Base-by-base conservation (phyloP, 176 grass and related monocot species). In the Luzula sylvatica region DNA sequence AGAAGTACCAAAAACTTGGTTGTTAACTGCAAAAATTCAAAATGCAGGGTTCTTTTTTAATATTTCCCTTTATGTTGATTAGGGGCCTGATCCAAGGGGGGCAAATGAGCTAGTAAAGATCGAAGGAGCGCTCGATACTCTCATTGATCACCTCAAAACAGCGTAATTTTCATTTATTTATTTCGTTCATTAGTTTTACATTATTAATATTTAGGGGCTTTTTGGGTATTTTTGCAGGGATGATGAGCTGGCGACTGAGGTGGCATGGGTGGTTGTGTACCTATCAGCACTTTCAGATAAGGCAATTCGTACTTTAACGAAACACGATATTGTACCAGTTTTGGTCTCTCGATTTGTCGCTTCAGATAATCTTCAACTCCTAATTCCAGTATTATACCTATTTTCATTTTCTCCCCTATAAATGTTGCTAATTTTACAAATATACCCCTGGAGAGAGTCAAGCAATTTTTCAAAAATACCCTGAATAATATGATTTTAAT, bases 251-350 rank as follows among this genome's bases (percentile, higher is more conserved):
- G 81, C 68, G 49, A 98, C 82, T 53, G 92, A 98, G 79, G 86
- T 98, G 51, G 85, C 86, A 8, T 98, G 92, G 92, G 78, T 98
- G 32, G 71, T 98, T 9, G 85, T 98, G 7, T 98, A 98, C 82
- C 71, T 98, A 45, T 98, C 92, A 68, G 85, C 75, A 53, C 81
- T 90, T 77, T 90, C 85, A 56, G 78, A 98, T 79, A 81, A 73
- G 28, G 78, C 71, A 45, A 58, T 61, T 26, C 61, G 46, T 49
- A 70, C 80, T 42, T 72, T 90, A 45, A 71, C 66, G 58, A 75
- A 58, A 80, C 86, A 77, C 60, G 62, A 54, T 13, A 65, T 82
- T 23, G 78, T 79, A 59, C 78, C 70, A 39, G 71, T 98, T 74
- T 52, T 96, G 69, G 71, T 89, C 60, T 72, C 67, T 46, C 72